phyloP scores from a whole-genome alignment of 352 stramenopile species.

The Globisporangium uncinulatum region DNA sequence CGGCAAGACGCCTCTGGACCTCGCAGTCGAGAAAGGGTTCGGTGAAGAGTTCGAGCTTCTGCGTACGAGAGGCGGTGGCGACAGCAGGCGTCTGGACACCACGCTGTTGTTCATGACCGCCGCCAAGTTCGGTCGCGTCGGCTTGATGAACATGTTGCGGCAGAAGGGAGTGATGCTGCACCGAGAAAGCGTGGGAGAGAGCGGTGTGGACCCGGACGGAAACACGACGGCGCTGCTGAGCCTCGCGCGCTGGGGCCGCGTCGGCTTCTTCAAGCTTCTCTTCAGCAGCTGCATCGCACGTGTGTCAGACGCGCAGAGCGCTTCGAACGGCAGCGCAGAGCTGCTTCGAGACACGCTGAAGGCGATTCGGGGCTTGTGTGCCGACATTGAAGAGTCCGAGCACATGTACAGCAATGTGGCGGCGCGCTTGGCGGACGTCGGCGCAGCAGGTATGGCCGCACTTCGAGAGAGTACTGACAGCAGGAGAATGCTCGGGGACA shows the following conservation, averaged over 20 bases:
- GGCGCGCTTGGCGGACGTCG: neutral
- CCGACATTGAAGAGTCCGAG: neutral
- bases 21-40: conserved; percentile 7
- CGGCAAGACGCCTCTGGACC: conserved; percentile 1
- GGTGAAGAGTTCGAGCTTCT: neutral
- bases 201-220: neutral
- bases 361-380: neutral
- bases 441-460: neutral
- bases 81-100: neutral
- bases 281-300: neutral
- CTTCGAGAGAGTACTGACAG: neutral
- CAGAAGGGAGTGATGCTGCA: neutral
- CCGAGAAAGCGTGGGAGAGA: neutral
- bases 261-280: neutral
- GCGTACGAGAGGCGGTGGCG: no score
- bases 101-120: neutral
- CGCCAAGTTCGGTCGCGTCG: neutral
- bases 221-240: neutral
- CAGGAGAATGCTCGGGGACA: neutral
- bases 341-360: conserved; percentile 1
- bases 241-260: neutral
- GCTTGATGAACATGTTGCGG: neutral
- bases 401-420: neutral
- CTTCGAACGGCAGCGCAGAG: neutral
- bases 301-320: no score